Evolutionary conservation across 2,329 filamentous ascomycete species (phyloP).

Genomic region (Diaporthe sp.): DNA sequence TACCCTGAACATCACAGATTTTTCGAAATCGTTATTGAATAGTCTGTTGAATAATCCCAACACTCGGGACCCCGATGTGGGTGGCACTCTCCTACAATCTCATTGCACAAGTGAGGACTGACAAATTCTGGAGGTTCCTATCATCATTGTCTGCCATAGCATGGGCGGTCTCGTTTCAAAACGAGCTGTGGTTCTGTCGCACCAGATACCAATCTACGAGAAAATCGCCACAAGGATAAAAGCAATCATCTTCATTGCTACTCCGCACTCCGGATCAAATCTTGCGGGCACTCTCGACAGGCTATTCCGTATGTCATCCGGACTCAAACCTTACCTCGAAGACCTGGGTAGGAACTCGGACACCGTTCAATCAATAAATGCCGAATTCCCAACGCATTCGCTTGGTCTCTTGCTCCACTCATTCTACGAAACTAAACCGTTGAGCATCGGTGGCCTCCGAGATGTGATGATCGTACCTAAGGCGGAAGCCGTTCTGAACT

Average conservation of each 20-base stretch:
- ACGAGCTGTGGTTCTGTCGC: not conserved
- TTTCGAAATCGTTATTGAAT: not conserved
- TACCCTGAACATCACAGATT: not conserved
- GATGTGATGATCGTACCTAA: slow-evolving; percentile 3
- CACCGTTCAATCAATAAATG: not conserved
- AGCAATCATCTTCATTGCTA: not conserved
- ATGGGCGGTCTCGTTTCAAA: not conserved
- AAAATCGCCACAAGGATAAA: not conserved
- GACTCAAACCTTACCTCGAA: not conserved
- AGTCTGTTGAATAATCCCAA: not conserved
- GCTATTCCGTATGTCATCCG: not conserved
- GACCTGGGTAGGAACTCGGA: not conserved
- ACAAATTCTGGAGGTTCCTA: not conserved
- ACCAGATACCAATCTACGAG: not conserved
- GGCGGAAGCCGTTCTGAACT: not conserved
- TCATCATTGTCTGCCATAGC: not conserved
- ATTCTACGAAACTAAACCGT: not conserved
- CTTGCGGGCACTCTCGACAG: not conserved
- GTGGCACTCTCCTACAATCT: not conserved
- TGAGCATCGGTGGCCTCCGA: not conserved
- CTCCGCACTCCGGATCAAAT: not conserved
- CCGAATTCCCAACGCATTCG: not conserved
- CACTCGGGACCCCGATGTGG: not conserved
- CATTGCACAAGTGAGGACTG: not conserved
- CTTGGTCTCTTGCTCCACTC: not conserved